Evolutionary conservation across 2,329 filamentous ascomycete species (phyloP).

Genomic region (Aspergillus ustus): DNA sequence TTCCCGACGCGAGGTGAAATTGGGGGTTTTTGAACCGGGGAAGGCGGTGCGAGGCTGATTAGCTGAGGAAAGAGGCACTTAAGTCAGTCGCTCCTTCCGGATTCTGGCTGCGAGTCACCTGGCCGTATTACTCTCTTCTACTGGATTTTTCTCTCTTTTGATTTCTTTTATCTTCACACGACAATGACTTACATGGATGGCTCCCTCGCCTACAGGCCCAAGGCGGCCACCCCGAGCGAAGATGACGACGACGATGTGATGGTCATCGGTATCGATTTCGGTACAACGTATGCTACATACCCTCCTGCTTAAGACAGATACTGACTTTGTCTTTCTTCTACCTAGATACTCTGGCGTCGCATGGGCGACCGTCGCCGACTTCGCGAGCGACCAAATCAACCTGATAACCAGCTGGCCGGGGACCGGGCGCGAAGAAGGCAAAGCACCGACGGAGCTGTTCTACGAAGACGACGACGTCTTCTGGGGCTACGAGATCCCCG

Average conservation of each 20-base stretch:
- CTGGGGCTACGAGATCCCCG: slow-evolving; percentile 12
- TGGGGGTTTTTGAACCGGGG: too few relatives aligned
- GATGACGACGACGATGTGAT: slow-evolving; percentile 5
- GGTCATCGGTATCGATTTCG: slow-evolving; percentile 12
- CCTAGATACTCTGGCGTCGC: slow-evolving; percentile 10
- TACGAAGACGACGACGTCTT: slow-evolving; percentile 9
- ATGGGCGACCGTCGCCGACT: slow-evolving; percentile 5
- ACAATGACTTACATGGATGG: neutral
- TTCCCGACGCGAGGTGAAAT: neutral
- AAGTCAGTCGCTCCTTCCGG: too few relatives aligned
- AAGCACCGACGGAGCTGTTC: slow-evolving; percentile 13
- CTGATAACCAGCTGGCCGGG: slow-evolving; percentile 13
- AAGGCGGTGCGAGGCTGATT: too few relatives aligned
- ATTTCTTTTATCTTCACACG: too few relatives aligned
- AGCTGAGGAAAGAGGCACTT: too few relatives aligned
- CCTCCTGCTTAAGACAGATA: neutral
- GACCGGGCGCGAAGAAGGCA: slow-evolving; percentile 6
- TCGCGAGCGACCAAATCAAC: slow-evolving; percentile 10
- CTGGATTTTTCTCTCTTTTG: too few relatives aligned
- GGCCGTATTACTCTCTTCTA: too few relatives aligned
- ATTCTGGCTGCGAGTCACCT: too few relatives aligned
- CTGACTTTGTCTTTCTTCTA: neutral
- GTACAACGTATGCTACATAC: slow-evolving; percentile 8
- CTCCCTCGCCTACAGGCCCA: neutral
- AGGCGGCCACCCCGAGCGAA: neutral